phyloP scores from a whole-genome alignment of 768 basidiomycete genomes.

The Lactarius tabidus region DNA sequence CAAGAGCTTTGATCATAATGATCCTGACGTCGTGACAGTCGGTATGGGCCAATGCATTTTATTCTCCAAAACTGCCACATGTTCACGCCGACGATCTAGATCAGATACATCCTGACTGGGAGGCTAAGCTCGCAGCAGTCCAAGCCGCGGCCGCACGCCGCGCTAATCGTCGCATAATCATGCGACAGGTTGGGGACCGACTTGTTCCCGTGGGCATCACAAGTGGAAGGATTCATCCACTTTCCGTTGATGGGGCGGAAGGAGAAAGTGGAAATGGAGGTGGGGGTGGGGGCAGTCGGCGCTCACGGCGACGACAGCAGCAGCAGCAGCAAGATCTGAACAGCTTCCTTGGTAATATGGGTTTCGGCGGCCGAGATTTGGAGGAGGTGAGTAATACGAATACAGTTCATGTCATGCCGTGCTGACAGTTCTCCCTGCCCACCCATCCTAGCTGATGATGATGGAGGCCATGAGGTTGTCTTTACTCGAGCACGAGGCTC shows the following conservation, averaged over 20 bases:
- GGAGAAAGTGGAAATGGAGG: no score
- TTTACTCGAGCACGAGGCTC: conserved; percentile 90
- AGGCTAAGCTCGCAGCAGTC: conserved; percentile 89
- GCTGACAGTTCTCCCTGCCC: background rate
- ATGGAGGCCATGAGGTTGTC: conserved; percentile 99
- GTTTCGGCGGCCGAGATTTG: conserved; percentile 79
- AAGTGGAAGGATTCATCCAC: conserved; percentile 73
- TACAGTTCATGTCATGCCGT: background rate
- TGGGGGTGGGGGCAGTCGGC: conserved; percentile 43
- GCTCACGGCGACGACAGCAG: conserved; percentile 55
- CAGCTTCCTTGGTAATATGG: conserved; percentile 57
- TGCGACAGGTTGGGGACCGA: conserved; percentile 97
- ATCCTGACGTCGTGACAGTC: conserved; percentile 86
- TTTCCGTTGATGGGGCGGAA: conserved; percentile 51
- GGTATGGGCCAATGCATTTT: conserved; percentile 45
- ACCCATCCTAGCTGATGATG: conserved; percentile 77
- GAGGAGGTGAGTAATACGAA: conserved; percentile 65
- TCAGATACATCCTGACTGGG: conserved; percentile 98
- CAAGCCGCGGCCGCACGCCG: conserved; percentile 94
- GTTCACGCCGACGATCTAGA: conserved; percentile 45
- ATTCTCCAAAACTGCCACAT: conserved; percentile 9
- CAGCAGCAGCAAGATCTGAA: conserved; percentile 54
- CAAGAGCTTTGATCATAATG: conserved; percentile 84
- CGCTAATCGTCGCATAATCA: conserved; percentile 93
- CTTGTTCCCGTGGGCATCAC: conserved; percentile 97